Percentiles rank a stretch among this genome's conserved stretches.
These are phyloP conservation scores for Cydonia oblonga DNA, from an alignment of 331 rosid species.

Conservation along the genomic window DNA sequence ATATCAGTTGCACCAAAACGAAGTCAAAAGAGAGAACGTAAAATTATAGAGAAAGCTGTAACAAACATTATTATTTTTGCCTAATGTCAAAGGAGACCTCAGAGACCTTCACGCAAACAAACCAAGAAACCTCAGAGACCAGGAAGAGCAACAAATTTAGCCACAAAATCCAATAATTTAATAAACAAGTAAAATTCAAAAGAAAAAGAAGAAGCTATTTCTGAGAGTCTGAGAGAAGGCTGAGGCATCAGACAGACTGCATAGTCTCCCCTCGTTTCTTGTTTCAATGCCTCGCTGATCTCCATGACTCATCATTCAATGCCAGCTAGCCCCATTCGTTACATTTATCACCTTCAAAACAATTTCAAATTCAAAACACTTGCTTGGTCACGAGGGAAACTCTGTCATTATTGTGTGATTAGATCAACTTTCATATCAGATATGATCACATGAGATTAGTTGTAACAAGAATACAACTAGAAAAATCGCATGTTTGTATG, in stretches of 20 bases:
- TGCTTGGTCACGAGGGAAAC: no score
- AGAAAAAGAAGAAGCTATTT: background rate
- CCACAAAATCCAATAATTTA: background rate
- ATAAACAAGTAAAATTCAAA: background rate
- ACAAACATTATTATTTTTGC: background rate
- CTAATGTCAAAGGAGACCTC: slow-evolving; percentile 47
- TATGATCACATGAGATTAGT: no score
- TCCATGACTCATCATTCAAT: slow-evolving; percentile 41
- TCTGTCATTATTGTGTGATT: no score
- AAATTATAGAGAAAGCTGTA: background rate
- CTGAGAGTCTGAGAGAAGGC: background rate
- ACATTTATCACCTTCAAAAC: background rate
- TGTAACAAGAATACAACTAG: no score
- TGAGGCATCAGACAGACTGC: background rate
- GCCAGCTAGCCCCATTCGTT: slow-evolving; percentile 22
- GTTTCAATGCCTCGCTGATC: slow-evolving; percentile 40
- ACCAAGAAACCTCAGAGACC: slow-evolving; percentile 3
- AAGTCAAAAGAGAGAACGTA: background rate
- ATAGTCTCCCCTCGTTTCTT: slow-evolving; percentile 6
- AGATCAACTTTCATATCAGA: no score
- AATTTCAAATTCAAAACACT: slow-evolving; percentile 24
- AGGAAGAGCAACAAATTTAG: background rate
- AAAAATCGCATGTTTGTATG: no score
- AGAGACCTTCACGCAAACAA: slow-evolving; percentile 51
- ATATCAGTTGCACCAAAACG: background rate